Evolutionary conservation across 129 eudicot species (phyloP).

Genomic region (Pseudognaphalium luteoalbum): DNA sequence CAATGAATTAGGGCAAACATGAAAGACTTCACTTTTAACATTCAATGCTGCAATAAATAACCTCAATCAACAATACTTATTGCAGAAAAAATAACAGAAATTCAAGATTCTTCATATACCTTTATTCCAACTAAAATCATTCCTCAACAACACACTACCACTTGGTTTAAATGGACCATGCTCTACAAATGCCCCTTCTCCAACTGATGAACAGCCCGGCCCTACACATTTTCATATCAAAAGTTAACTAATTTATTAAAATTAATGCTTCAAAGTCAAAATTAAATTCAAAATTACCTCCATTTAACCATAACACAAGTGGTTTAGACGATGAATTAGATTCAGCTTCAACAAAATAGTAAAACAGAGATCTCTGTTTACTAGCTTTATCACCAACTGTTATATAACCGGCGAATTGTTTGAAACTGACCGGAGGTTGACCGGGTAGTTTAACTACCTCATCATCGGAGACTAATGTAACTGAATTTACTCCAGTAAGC

Average conservation of each 20-base stretch:
- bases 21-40: neutral
- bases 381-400: constrained; percentile 37
- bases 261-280: neutral
- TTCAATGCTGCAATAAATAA: constrained; percentile 38
- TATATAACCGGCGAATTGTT: constrained; percentile 62
- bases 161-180: constrained; percentile 84
- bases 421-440: constrained; percentile 59
- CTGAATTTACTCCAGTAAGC: constrained; percentile 19
- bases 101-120: constrained; percentile 37
- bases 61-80: constrained; percentile 2
- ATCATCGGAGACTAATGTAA: constrained; percentile 32
- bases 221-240: constrained; percentile 43
- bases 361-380: constrained; percentile 47
- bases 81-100: constrained; percentile 3
- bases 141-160: constrained; percentile 57
- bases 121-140: constrained; percentile 85
- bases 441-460: constrained; percentile 54
- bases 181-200: constrained; percentile 79
- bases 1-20: constrained; percentile 20
- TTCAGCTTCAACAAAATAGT: constrained; percentile 78
- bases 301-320: constrained; percentile 78
- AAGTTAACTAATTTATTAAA: neutral
- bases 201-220: constrained; percentile 90
- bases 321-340: constrained; percentile 61
- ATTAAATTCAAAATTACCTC: constrained; percentile 41